Percentiles rank a stretch among this genome's conserved stretches.
phyloP scores from a whole-genome alignment of 495 filamentous ascomycete genomes.

The Aspergillus bertholletiae region DNA sequence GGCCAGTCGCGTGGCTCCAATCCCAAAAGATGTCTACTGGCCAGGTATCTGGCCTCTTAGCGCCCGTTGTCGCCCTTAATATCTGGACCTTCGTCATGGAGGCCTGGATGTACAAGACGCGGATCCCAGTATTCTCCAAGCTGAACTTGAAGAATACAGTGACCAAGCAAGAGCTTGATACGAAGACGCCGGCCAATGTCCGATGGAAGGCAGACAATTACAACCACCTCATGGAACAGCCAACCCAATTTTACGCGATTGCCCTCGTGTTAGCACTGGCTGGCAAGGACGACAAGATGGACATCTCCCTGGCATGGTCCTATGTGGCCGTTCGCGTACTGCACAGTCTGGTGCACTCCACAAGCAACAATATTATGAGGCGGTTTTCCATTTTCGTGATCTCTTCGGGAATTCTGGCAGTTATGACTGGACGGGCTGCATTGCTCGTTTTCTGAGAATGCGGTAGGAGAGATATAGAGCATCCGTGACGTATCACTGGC shows the following conservation, averaged over 20 bases:
- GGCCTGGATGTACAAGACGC: conserved; percentile 21
- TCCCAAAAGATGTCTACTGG: conserved; percentile 3
- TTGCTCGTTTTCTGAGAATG: conserved; percentile 15
- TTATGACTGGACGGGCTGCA: conserved; percentile 15
- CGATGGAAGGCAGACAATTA: conserved; percentile 28
- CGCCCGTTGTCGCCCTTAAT: conserved; percentile 27
- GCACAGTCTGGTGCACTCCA: conserved; percentile 22
- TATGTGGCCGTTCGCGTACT: conserved; percentile 19
- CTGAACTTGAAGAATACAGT: conserved; percentile 2
- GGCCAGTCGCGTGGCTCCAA: no score
- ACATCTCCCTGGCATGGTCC: conserved; percentile 17
- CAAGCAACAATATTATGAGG: conserved; percentile 9
- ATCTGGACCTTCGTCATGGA: conserved; percentile 24
- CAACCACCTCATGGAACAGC: conserved; percentile 26
- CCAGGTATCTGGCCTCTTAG: conserved; percentile 19
- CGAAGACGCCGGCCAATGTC: conserved; percentile 16
- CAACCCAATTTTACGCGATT: conserved; percentile 27
- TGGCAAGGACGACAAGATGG: conserved; percentile 5
- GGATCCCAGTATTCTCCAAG: conserved; percentile 14
- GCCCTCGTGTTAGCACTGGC: conserved; percentile 16
- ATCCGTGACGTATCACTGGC: no score
- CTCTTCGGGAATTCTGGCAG: conserved; percentile 15
- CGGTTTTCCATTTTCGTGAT: conserved; percentile 14
- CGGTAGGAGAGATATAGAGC: no score
- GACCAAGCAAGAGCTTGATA: conserved; percentile 15